Evolutionary conservation across 2,329 filamentous ascomycete genomes (phyloP).

Genomic region (Venturia carpophila): DNA sequence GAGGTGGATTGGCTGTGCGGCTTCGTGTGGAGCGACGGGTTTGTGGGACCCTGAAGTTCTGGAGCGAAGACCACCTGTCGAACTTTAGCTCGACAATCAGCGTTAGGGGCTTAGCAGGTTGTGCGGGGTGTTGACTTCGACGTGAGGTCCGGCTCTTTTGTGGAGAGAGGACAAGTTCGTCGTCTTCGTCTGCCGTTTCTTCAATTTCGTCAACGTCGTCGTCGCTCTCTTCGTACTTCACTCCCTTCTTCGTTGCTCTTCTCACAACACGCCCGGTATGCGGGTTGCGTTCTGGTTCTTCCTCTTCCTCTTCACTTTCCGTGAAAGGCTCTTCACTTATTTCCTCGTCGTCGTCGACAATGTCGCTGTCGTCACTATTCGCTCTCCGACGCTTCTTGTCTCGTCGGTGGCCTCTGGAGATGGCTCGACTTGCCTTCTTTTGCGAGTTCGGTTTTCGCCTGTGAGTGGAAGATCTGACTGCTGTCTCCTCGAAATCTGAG

Average conservation of each 20-base stretch:
- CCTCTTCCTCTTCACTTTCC: constrained; percentile 15
- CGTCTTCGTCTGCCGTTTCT: constrained; percentile 24
- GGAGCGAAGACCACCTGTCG: constrained; percentile 3
- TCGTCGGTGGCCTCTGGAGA: constrained; percentile 20
- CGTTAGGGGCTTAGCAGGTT: neutral
- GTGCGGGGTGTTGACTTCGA: neutral
- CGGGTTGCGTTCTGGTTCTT: constrained; percentile 32
- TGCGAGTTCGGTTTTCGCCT: constrained; percentile 18
- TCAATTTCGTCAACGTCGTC: constrained; percentile 25
- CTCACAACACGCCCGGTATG: constrained; percentile 48
- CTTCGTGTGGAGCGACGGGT: constrained; percentile 25
- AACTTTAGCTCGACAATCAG: constrained; percentile 15
- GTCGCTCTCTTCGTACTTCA: constrained; percentile 50
- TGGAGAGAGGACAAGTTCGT: constrained; percentile 15
- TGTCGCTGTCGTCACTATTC: constrained; percentile 32
- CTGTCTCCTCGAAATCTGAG: constrained; percentile 28
- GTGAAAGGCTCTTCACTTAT: constrained; percentile 14
- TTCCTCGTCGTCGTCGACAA: constrained; percentile 23
- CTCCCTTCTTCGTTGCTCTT: constrained; percentile 46
- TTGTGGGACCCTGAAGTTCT: constrained; percentile 14
- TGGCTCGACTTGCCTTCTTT: constrained; percentile 22
- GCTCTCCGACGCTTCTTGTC: constrained; percentile 28
- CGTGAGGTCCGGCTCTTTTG: constrained; percentile 4
- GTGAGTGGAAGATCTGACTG: constrained; percentile 20
- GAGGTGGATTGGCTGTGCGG: constrained; percentile 22